phyloP scores from a whole-genome alignment of 1,139 yeast genomes.

The Lodderomyces parapsilosis region DNA sequence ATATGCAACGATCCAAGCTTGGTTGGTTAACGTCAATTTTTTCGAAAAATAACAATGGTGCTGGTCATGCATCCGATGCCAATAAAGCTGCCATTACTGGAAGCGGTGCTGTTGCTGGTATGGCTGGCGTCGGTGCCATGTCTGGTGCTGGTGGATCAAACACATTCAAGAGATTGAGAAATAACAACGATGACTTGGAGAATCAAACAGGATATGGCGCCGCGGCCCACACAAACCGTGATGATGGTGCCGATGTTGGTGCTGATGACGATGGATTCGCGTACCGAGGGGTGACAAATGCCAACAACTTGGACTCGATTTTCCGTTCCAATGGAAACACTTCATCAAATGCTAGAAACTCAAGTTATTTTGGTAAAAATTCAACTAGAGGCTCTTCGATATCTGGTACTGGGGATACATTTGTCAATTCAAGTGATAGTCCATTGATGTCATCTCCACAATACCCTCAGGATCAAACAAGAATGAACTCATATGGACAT shows the following conservation, averaged over 20 bases:
- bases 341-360: constrained; percentile 15
- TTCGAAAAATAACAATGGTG: constrained; percentile 1
- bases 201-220: constrained; percentile 15
- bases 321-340: constrained; percentile 21
- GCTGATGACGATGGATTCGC: constrained; percentile 34
- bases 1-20: constrained; percentile 11
- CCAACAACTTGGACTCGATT: constrained; percentile 43
- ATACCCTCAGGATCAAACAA: constrained; percentile 7
- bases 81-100: constrained; percentile 6
- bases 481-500: constrained; percentile 17
- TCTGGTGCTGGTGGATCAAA: constrained; percentile 13
- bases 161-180: constrained; percentile 9
- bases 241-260: constrained; percentile 14
- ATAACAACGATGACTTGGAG: constrained; percentile 12
- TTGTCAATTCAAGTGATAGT: background rate
- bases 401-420: constrained; percentile 1
- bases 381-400: constrained; percentile 9
- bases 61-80: constrained; percentile 6
- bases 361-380: constrained; percentile 16
- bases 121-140: constrained; percentile 9
- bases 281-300: constrained; percentile 48
- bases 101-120: constrained; percentile 10
- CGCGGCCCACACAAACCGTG: constrained; percentile 6
- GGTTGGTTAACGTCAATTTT: constrained; percentile 14
- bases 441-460: constrained; percentile 1